These are phyloP conservation scores for Tardiomyces blankii DNA, from an alignment of 1,139 yeast genomes.

Conservation along the genomic window DNA sequence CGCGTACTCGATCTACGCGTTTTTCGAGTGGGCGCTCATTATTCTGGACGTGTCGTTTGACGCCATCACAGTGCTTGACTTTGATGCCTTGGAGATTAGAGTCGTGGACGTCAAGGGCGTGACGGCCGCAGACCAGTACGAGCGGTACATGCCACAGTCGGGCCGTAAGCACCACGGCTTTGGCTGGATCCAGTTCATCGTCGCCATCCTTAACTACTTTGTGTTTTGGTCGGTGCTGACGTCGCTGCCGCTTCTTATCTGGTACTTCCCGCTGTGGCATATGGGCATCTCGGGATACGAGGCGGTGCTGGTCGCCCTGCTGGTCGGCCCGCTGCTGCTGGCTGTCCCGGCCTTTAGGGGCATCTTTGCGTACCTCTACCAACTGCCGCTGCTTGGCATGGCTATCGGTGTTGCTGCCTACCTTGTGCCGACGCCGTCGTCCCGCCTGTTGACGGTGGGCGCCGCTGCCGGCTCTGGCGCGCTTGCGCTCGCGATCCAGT, in stretches of 20 bases:
- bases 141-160: conserved; percentile 6
- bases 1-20: conserved; percentile 92
- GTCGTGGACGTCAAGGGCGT: conserved; percentile 29
- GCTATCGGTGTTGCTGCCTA: conserved; percentile 70
- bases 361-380: conserved; percentile 40
- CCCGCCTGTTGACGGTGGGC: conserved; percentile 53
- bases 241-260: conserved; percentile 71
- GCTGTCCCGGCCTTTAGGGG: conserved; percentile 40
- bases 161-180: conserved; percentile 18
- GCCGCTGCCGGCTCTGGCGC: conserved; percentile 57
- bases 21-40: conserved; percentile 87
- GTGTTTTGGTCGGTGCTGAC: conserved; percentile 80
- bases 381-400: conserved; percentile 44
- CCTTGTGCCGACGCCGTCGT: conserved; percentile 52
- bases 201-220: conserved; percentile 29
- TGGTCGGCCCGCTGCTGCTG: conserved; percentile 45
- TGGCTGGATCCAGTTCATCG: conserved; percentile 16
- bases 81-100: conserved; percentile 42
- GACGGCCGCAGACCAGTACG: conserved; percentile 15
- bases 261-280: conserved; percentile 97
- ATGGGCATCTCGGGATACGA: conserved; percentile 98
- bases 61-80: conserved; percentile 65
- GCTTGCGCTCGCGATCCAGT: conserved; percentile 52
- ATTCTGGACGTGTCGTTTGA: conserved; percentile 78
- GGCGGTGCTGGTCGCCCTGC: conserved; percentile 47